These are phyloP conservation scores for Pharus latifolius DNA, from an alignment of 176 grass and related monocot genomes.

Conservation along the genomic window DNA sequence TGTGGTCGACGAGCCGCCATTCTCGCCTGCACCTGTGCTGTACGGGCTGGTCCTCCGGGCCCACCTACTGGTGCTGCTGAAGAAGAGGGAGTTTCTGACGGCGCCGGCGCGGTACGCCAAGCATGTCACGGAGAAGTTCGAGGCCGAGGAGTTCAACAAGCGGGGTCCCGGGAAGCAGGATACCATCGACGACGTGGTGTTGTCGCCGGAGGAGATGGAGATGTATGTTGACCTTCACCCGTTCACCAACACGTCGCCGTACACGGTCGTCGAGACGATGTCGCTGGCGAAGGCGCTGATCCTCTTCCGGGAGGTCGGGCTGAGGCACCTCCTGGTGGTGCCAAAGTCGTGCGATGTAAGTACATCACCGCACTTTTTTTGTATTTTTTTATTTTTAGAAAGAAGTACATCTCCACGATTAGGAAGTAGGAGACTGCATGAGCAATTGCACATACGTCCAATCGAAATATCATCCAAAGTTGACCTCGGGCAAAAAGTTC, in stretches of 20 bases:
- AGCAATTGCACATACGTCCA: too few relatives aligned
- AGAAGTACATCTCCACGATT: too few relatives aligned
- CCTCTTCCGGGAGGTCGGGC: conserved; percentile 87
- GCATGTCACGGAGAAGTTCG: conserved; percentile 29
- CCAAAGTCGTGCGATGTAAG: conserved; percentile 79
- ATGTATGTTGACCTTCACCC: conserved; percentile 96
- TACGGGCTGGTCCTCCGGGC: conserved; percentile 70
- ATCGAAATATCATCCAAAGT: too few relatives aligned
- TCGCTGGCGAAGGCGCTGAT: conserved; percentile 86
- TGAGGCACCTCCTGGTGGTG: conserved; percentile 82
- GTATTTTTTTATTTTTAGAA: too few relatives aligned
- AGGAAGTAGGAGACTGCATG: too few relatives aligned
- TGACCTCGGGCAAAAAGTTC: too few relatives aligned
- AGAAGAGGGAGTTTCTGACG: conserved; percentile 53
- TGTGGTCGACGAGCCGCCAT: conserved; percentile 69
- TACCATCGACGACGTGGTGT: conserved; percentile 33
- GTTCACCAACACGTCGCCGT: conserved; percentile 84
- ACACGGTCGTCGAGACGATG: conserved; percentile 95
- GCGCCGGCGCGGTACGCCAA: conserved; percentile 10
- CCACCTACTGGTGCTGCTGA: conserved; percentile 66
- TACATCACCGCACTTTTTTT: not conserved
- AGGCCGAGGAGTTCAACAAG: conserved; percentile 78
- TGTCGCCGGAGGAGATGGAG: conserved; percentile 85
- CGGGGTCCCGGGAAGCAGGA: conserved; percentile 75
- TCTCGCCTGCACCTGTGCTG: conserved; percentile 42